Evolutionary conservation across 2,329 filamentous ascomycete genomes (phyloP).

Genomic region (Sarocladiaceae sp.): DNA sequence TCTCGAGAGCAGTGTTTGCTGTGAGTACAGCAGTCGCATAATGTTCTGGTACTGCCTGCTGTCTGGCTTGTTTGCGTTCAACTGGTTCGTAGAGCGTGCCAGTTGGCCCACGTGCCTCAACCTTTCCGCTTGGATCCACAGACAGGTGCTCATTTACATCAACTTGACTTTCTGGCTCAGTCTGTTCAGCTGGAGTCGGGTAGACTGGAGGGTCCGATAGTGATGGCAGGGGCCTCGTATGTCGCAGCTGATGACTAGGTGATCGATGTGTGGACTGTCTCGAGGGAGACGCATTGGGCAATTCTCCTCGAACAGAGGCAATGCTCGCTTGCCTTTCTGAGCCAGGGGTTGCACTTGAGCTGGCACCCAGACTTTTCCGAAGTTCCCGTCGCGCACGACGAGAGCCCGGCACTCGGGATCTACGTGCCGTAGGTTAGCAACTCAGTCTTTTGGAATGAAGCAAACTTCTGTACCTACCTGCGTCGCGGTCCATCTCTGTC

Average conservation of each 20-base stretch:
- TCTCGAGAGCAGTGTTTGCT: background rate
- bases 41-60: background rate
- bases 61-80: background rate
- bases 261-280: background rate
- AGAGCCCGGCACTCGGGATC: background rate
- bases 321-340: background rate
- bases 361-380: background rate
- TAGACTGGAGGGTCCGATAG: background rate
- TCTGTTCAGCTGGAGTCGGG: background rate
- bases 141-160: conserved; percentile 2
- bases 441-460: background rate
- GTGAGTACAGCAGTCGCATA: background rate
- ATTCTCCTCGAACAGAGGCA: background rate
- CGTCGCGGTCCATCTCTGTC: background rate
- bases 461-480: background rate
- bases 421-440: background rate
- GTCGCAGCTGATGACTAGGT: background rate
- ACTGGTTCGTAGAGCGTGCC: background rate
- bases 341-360: background rate
- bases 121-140: conserved; percentile 1
- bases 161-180: background rate
- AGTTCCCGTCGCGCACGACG: conserved; percentile 1
- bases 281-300: background rate
- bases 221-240: background rate
- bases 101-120: background rate